phyloP scores from a whole-genome alignment of 768 basidiomycete species.

The Epithele typhae region DNA sequence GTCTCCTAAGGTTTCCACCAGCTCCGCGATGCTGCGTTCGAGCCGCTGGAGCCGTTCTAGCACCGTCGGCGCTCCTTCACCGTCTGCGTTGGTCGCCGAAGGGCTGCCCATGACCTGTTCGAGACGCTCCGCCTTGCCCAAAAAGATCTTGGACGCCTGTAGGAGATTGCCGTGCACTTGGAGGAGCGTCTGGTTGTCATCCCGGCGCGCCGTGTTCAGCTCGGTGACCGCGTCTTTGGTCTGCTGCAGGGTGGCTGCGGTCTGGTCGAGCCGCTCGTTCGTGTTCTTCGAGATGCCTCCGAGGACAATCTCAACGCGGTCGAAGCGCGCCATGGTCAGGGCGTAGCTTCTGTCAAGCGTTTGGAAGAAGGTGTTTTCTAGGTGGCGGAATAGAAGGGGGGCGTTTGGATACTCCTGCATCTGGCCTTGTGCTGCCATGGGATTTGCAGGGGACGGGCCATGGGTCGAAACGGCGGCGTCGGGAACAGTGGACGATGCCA shows the following conservation, averaged over 20 bases:
- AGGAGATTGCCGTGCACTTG: constrained; percentile 2
- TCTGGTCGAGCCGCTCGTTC: not conserved
- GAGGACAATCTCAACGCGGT: constrained; percentile 1
- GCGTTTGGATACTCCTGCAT: too few species aligned
- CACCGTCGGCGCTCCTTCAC: not conserved
- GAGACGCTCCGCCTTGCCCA: constrained; percentile 1
- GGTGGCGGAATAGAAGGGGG: not conserved
- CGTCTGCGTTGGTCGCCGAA: not conserved
- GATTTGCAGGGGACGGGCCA: too few species aligned
- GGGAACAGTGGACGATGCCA: not conserved
- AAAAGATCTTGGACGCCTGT: not conserved
- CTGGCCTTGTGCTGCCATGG: too few species aligned
- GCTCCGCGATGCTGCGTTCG: constrained; percentile 8
- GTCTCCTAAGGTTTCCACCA: constrained; percentile 13
- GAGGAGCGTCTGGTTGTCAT: constrained; percentile 7
- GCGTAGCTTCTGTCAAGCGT: not conserved
- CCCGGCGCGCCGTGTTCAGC: not conserved
- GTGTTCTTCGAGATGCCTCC: constrained; percentile 1
- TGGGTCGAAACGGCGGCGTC: too few species aligned
- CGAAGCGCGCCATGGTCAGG: not conserved
- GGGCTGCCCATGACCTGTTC: constrained; percentile 1
- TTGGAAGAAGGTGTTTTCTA: not conserved
- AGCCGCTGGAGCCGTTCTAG: constrained; percentile 4
- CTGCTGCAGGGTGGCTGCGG: not conserved
- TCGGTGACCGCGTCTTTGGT: not conserved